Evolutionary conservation across 2,329 filamentous ascomycete species (phyloP).

Genomic region (Capronia epimyces): DNA sequence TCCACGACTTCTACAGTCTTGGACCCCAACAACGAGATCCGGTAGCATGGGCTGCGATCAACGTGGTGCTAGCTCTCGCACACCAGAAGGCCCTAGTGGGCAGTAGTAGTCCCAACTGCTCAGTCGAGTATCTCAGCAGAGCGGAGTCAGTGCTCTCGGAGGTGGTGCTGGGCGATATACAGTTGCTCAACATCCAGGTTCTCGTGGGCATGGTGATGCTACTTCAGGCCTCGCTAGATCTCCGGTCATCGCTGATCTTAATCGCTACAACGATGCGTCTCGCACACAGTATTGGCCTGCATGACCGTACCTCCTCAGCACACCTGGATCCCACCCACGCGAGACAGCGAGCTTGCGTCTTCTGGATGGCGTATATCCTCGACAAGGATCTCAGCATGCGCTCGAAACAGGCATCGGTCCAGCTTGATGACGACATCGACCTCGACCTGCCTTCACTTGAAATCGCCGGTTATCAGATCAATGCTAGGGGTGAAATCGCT

Average conservation of each 20-base stretch:
- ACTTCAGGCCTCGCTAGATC: too few species aligned
- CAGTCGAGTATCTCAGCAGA: too few species aligned
- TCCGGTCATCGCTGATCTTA: constrained; percentile 29
- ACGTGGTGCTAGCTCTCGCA: too few species aligned
- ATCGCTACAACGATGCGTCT: constrained; percentile 28
- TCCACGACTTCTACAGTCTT: too few species aligned
- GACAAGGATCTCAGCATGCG: constrained; percentile 43
- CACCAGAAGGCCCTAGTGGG: too few species aligned
- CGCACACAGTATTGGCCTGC: constrained; percentile 18
- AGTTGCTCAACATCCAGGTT: too few species aligned
- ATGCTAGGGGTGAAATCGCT: not conserved
- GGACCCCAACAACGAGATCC: too few species aligned
- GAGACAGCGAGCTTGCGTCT: constrained; percentile 30
- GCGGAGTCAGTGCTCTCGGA: too few species aligned
- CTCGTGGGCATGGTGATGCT: too few species aligned
- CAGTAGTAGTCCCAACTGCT: too few species aligned
- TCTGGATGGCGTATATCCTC: constrained; percentile 34
- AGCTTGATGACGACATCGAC: constrained; percentile 35
- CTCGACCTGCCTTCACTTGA: constrained; percentile 14
- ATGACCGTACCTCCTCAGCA: constrained; percentile 26
- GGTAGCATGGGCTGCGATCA: too few species aligned
- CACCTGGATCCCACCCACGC: constrained; percentile 9
- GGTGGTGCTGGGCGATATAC: too few species aligned
- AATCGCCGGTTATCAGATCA: constrained; percentile 2
- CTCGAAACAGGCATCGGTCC: constrained; percentile 38